Percentiles rank a stretch among this genome's conserved stretches.
phyloP scores from a whole-genome alignment of 2,329 filamentous ascomycete species.

The Grosmannia serpens region DNA sequence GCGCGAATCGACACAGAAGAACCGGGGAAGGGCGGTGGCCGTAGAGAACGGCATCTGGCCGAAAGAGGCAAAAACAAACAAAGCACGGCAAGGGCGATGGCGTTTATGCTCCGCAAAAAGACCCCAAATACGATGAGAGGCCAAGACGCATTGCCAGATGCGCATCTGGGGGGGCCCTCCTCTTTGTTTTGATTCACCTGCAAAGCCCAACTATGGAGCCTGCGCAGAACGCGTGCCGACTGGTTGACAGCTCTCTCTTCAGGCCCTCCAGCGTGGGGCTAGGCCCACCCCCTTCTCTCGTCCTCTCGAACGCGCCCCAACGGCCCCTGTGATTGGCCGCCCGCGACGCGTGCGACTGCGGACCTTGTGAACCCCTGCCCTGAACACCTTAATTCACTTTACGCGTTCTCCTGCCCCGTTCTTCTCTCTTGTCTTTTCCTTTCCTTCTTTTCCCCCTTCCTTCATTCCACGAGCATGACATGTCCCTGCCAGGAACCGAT shows the following conservation, averaged over 20 bases:
- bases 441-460: background rate
- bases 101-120: background rate
- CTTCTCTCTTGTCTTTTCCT: background rate
- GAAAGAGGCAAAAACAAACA: background rate
- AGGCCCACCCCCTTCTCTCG: background rate
- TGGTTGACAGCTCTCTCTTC: background rate
- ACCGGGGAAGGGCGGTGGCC: too few relatives aligned
- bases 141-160: too few relatives aligned
- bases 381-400: constrained; percentile 5
- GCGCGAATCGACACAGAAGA: background rate
- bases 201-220: background rate
- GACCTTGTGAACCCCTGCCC: background rate
- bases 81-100: background rate
- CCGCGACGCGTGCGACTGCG: constrained; percentile 1
- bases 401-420: constrained; percentile 4
- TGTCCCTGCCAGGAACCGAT: background rate
- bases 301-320: background rate
- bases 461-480: background rate
- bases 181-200: background rate
- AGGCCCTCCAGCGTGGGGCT: background rate
- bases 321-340: constrained; percentile 3
- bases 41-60: background rate
- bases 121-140: too few relatives aligned
- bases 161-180: background rate
- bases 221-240: background rate